Percentiles rank a stretch among this genome's conserved stretches.
phyloP scores from a whole-genome alignment of 176 grass and related monocot genomes.

The Oryza glumipatula region DNA sequence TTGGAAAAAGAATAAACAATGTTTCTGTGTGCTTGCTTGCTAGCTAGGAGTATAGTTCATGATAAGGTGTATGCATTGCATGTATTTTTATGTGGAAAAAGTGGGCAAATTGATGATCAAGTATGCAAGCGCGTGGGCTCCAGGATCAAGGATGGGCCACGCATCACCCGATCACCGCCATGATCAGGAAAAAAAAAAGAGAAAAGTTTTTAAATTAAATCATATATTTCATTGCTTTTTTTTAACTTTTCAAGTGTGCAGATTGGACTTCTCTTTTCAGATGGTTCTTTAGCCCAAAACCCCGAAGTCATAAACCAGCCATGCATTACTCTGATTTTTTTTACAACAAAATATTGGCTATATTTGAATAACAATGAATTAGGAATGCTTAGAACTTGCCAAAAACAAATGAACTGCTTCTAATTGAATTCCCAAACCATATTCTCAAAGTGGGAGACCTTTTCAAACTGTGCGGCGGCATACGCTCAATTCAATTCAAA shows the following conservation, averaged over 20 bases:
- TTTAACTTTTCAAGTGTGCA: background rate
- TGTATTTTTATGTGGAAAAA: background rate
- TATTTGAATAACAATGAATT: background rate
- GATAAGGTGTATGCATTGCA: background rate
- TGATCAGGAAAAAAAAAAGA: constrained; percentile 13
- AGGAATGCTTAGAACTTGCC: background rate
- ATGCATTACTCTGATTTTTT: background rate
- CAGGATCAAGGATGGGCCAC: constrained; percentile 4
- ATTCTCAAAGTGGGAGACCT: no score
- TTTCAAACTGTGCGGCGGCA: background rate
- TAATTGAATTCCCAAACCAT: background rate
- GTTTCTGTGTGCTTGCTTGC: background rate
- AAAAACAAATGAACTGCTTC: background rate
- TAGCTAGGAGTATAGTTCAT: background rate
- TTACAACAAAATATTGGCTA: background rate
- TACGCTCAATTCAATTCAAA: background rate
- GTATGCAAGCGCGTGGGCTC: constrained; percentile 31
- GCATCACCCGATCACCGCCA: background rate
- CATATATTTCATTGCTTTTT: background rate
- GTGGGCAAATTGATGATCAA: background rate
- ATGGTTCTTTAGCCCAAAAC: background rate
- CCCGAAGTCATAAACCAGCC: background rate
- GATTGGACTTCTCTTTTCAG: background rate
- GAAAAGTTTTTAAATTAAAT: background rate
- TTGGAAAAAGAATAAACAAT: background rate